Evolutionary conservation across 176 grass and related monocot genomes (phyloP).

Genomic region (Otatea glauca): DNA sequence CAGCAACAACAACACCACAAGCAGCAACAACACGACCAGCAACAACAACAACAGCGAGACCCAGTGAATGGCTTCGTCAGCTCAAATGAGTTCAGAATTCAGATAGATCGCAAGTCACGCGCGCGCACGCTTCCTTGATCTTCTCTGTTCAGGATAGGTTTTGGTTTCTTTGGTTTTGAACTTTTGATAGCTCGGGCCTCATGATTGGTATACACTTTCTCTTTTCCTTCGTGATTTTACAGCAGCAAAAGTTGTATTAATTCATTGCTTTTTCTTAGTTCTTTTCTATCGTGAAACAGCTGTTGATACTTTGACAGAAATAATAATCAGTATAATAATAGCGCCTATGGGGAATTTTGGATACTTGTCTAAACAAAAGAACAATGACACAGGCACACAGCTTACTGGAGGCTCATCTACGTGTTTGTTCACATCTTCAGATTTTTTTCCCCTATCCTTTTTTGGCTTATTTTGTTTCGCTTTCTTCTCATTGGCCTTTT

Average conservation of each 20-base stretch:
- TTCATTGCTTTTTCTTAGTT: slow-evolving; percentile 43
- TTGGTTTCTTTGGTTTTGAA: slow-evolving; percentile 27
- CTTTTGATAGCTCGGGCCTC: slow-evolving; percentile 10
- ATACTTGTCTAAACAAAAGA: not conserved
- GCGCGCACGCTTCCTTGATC: not conserved
- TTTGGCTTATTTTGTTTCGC: not conserved
- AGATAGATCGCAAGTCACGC: slow-evolving; percentile 26
- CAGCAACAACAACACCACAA: slow-evolving; percentile 44
- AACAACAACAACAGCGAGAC: slow-evolving; percentile 57
- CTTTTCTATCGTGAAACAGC: slow-evolving; percentile 20
- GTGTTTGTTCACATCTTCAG: not conserved
- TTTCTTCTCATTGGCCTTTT: slow-evolving; percentile 28
- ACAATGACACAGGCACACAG: too few species aligned
- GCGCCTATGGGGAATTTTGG: not conserved
- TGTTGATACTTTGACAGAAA: slow-evolving; percentile 51
- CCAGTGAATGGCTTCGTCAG: slow-evolving; percentile 1
- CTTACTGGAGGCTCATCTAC: not conserved
- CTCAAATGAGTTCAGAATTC: not conserved
- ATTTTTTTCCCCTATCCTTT: not conserved
- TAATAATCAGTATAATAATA: slow-evolving; percentile 42
- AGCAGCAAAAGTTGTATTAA: slow-evolving; percentile 44
- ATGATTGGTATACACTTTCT: slow-evolving; percentile 30
- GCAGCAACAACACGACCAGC: slow-evolving; percentile 46
- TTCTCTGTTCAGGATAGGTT: slow-evolving; percentile 40
- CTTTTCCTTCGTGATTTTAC: slow-evolving; percentile 31